Percentiles rank a stretch among this genome's conserved stretches.
These are phyloP conservation scores for Detonula confervacea DNA, from an alignment of 352 stramenopile genomes.

Conservation along the genomic window DNA sequence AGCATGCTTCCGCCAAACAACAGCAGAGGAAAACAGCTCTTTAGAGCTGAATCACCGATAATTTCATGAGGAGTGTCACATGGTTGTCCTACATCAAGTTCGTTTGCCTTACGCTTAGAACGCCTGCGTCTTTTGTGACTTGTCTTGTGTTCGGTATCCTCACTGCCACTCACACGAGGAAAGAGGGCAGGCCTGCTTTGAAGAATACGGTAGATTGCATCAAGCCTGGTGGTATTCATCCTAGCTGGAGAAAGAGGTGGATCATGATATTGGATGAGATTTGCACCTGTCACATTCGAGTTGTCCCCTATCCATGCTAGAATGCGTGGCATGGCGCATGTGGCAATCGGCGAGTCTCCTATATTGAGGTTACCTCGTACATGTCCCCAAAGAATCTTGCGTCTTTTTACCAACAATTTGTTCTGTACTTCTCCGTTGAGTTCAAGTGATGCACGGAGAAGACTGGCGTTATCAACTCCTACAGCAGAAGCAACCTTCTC, in stretches of 20 bases:
- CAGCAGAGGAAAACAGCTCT: too few species aligned
- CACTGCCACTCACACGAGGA: too few species aligned
- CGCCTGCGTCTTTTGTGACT: too few species aligned
- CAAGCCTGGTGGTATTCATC: slow-evolving; percentile 8
- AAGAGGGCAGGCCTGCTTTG: not conserved
- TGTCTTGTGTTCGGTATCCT: too few species aligned
- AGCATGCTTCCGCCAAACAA: too few species aligned
- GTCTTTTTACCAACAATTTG: not conserved
- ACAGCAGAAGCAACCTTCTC: too few species aligned
- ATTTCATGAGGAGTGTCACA: too few species aligned
- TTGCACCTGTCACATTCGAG: not conserved
- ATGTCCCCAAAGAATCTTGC: slow-evolving; percentile 22
- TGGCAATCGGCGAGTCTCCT: slow-evolving; percentile 10
- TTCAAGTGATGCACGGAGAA: too few species aligned
- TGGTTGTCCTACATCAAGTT: too few species aligned
- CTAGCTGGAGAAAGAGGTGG: not conserved
- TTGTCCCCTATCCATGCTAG: not conserved
- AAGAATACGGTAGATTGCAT: slow-evolving; percentile 9
- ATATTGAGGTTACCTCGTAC: slow-evolving; percentile 16
- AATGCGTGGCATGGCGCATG: slow-evolving; percentile 5
- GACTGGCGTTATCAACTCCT: too few species aligned
- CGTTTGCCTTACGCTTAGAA: too few species aligned
- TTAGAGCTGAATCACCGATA: too few species aligned
- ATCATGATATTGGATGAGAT: not conserved
- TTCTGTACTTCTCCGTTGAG: not conserved